A percentile compares a stretch with the other conserved stretches of the same genome.
Evolutionary conservation across 1,139 yeast species (phyloP).

Genomic region (Protomyces inouyei): DNA sequence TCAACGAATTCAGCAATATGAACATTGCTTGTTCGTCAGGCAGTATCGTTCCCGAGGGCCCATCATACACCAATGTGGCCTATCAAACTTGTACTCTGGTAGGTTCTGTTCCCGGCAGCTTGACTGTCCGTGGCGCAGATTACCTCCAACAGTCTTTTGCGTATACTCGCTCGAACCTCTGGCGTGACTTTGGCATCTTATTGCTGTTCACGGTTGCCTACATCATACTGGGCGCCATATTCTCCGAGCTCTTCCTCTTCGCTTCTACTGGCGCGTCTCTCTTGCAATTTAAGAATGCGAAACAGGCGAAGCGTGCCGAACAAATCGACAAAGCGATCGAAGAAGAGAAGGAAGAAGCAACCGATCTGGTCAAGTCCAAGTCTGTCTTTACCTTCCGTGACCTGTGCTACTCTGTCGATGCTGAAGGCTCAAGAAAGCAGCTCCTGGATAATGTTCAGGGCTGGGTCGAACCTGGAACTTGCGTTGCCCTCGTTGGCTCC

Average conservation of each 20-base stretch:
- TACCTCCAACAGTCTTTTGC: conserved; percentile 48
- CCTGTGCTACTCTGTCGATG: conserved; percentile 44
- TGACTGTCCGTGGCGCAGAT: conserved; percentile 54
- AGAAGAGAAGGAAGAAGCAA: conserved; percentile 16
- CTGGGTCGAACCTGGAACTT: conserved; percentile 60
- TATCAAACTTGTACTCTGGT: conserved; percentile 56
- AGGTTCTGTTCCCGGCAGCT: conserved; percentile 58
- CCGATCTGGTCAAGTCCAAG: conserved; percentile 27
- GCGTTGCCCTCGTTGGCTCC: conserved; percentile 76
- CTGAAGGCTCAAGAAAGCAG: conserved; percentile 42
- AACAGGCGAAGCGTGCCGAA: conserved; percentile 10
- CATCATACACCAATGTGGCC: conserved; percentile 44
- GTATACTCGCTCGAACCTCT: conserved; percentile 57
- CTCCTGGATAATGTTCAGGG: conserved; percentile 56
- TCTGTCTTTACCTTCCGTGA: conserved; percentile 44
- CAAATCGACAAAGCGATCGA: neutral
- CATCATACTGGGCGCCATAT: conserved; percentile 49
- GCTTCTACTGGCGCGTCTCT: conserved; percentile 20
- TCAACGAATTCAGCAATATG: conserved; percentile 53
- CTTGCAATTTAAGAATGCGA: conserved; percentile 24
- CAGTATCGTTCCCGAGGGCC: conserved; percentile 51
- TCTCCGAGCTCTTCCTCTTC: conserved; percentile 45
- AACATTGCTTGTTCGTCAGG: conserved; percentile 42
- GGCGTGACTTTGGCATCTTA: conserved; percentile 79
- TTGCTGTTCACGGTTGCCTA: conserved; percentile 51